Evolutionary conservation across 192 early-diverging fungal species (phyloP), one percentile per base, ranked within the genome.

Genomic region (Backusella tarrabulga): DNA sequence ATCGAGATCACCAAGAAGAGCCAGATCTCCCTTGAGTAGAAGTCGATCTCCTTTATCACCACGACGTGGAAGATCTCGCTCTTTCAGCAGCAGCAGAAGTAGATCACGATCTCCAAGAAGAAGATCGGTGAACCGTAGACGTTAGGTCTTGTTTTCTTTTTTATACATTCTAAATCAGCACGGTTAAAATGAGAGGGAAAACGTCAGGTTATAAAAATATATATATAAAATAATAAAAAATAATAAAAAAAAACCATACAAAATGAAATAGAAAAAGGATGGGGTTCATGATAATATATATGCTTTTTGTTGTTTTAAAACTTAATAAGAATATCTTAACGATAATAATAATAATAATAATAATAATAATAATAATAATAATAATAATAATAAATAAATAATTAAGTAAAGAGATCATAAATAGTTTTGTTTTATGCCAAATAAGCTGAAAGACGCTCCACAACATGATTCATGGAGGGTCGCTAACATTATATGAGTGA

Each of bases 381-480:
- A 52, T n/a, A 54, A 54, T 21, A 54, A 54, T 54, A 21, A 54
- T 54, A 54, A 54, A 54, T 23, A 26, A 14, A 60, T 23, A 54
- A n/a, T 54, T 12, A 50, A 17, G 17, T 50, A 50, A 50, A 50
- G 42, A 50, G 46, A 60, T 26, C 19, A 56, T 9, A 21, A 56
- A 56, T 21, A 54, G 8, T 77, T 40, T 40, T 38, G 38, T 38
- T 38, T 38, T 68, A 78, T 19, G 44, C 36, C 21, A 93, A 80
- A 68, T 90, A 93, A 23, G 91, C 85, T 44, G 87, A 83, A n/a
- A 93, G 83, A 38, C 87, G 83, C 74, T 93, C 92, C 9, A 93
- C 90, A 23, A 93, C 92, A 84, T 87, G 81, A 4, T 85, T 87
- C 92, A 93, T 93, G 15, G 90, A 85, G 12, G 91, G 92, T 44